Evolutionary conservation across 306 rosid species (phyloP), one percentile per base, ranked within the genome.

Genomic region (Malus asiatica): DNA sequence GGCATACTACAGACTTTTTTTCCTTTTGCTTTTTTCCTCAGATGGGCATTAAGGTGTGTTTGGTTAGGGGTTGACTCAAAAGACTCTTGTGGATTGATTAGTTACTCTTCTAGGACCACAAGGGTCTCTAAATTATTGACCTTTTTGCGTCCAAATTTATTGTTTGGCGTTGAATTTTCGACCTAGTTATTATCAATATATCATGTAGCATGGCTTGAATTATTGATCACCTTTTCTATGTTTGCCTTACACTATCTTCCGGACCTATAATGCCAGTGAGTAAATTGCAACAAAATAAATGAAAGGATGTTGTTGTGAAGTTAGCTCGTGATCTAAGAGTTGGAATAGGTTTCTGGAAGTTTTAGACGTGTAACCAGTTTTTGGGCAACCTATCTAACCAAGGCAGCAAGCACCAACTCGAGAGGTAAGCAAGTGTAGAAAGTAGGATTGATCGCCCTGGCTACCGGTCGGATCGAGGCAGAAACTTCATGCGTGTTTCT

Each of bases 1-100:
- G 55, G 8, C 20, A 15, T 48, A 48, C 19, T 15, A 2, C 2
- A n/a, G 2, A 20, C 6, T 13, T 2, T 61, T 13, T 4, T 6
- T 6, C 0, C 3, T 3, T 44, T 4, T 51, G 11, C 13, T 30
- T 30, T 30, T 4, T 10, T 32, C 10, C 15, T 53, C 8, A 10
- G 5, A 33, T 32, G 61, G 23, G 20, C 32, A 73, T 42, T 32
- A 61, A 30, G 9, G 53, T 15, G 9, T 27, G 19, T 44, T 32
- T 74, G 45, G 77, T 61, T 74, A 61, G 70, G 29, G 42, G 70
- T 61, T 44, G 77, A 74, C 77, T 74, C 59, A 45, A 2, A 45
- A n/a, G 46, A 29, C 70, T 23, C 14, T 29, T 40, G 77, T 59
- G 69, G 69, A 6, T 61, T 44, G 30, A 30, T 62, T 53, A 74